A percentile compares a stretch with the other conserved stretches of the same genome.
Conservation (phyloP, 257 asterid genomes). For the Jacaranda mimosifolia region DNA sequence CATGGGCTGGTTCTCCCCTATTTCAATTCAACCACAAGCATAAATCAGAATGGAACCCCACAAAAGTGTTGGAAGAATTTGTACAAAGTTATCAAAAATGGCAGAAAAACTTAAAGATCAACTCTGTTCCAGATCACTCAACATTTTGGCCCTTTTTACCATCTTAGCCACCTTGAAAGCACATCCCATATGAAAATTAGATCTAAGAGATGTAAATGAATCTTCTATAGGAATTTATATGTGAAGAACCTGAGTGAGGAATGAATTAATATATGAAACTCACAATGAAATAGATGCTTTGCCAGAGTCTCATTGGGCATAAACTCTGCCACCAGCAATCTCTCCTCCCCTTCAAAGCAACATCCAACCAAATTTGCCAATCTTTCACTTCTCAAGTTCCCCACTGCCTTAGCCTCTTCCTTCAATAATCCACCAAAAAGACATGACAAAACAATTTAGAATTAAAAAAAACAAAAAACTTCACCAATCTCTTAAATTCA, state of each 20-base stretch:
- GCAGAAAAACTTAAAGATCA: not conserved
- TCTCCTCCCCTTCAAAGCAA: constrained; percentile 60
- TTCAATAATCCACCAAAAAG: constrained; percentile 29
- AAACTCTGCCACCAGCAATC: constrained; percentile 64
- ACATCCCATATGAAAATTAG: constrained; percentile 10
- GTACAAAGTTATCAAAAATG: not conserved
- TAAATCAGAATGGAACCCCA: constrained; percentile 9
- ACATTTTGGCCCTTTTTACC: not conserved
- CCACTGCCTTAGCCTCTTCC: constrained; percentile 66
- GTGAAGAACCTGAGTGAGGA: not conserved
- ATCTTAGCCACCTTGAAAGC: not conserved
- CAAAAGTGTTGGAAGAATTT: not conserved
- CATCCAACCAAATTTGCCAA: constrained; percentile 61
- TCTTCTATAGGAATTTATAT: not conserved
- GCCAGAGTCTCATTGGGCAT: constrained; percentile 66
- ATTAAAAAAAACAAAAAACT: not conserved
- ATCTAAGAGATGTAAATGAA: constrained; percentile 21
- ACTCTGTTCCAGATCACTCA: not conserved
- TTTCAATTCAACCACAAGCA: constrained; percentile 24
- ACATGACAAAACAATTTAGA: constrained; percentile 8
- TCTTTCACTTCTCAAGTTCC: constrained; percentile 58
- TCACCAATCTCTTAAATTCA: constrained; percentile 10
- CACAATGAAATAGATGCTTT: constrained; percentile 62
- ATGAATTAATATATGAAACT: constrained; percentile 33
- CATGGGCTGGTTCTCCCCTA: constrained; percentile 72